Conservation (phyloP, 768 basidiomycete species). For the Cystofilobasidium macerans region DNA sequence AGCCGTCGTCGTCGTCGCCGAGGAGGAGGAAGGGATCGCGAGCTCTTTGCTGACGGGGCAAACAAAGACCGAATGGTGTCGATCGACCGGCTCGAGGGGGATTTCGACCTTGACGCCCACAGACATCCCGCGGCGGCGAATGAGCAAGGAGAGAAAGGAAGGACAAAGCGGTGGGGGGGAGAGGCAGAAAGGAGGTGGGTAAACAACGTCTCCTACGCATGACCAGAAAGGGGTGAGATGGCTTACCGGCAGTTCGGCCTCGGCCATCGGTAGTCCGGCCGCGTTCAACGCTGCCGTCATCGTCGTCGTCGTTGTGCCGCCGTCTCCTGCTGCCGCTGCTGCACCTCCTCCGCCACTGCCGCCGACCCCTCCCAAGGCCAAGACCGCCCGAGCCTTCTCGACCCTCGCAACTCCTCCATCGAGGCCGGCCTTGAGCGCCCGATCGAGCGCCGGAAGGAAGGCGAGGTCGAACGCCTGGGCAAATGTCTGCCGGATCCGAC, state of each 20-base stretch:
- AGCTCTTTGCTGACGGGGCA: slow-evolving; percentile 98
- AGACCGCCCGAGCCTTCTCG: slow-evolving; percentile 84
- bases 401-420: slow-evolving; percentile 83
- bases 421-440: slow-evolving; percentile 85
- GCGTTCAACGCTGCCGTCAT: too few relatives aligned
- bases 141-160: slow-evolving; percentile 14
- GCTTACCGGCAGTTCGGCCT: slow-evolving; percentile 75
- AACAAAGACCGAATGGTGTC: slow-evolving; percentile 93
- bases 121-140: slow-evolving; percentile 2
- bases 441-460: slow-evolving; percentile 70
- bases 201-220: not conserved
- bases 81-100: slow-evolving; percentile 67
- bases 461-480: slow-evolving; percentile 81
- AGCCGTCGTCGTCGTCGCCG: too few relatives aligned
- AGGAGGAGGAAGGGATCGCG: slow-evolving; percentile 45
- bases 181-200: too few relatives aligned
- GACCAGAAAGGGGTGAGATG: not conserved
- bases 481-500: slow-evolving; percentile 77
- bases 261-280: slow-evolving; percentile 82
- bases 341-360: too few relatives aligned
- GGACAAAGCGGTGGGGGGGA: too few relatives aligned
- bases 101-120: slow-evolving; percentile 97
- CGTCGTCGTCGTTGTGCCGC: too few relatives aligned
- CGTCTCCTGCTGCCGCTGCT: too few relatives aligned
- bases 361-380: slow-evolving; percentile 73